Conservation (phyloP, 257 asterid species). For the Solanum appendiculatum region DNA sequence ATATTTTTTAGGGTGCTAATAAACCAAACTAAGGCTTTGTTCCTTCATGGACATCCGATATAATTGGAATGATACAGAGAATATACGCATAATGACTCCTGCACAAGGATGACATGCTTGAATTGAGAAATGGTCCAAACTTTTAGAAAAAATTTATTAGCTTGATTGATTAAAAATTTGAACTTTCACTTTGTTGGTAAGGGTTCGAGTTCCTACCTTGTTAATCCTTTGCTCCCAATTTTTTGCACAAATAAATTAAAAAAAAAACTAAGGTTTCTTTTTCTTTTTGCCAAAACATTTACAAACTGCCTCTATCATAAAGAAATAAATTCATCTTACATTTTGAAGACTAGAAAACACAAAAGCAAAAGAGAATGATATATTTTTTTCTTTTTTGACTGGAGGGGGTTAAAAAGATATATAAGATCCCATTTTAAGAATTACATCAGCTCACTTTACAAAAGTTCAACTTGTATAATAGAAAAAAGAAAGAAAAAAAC, state of each 20-base stretch:
- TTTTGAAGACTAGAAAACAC: not conserved
- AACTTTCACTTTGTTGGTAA: not conserved
- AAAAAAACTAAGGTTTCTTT: not conserved
- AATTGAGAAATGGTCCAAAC: not conserved
- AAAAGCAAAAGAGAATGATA: not conserved
- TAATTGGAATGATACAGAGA: not conserved
- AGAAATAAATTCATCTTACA: not conserved
- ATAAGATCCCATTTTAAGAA: not conserved
- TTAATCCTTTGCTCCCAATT: not conserved
- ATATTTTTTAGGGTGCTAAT: not conserved
- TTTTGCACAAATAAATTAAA: not conserved
- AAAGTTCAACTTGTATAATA: not conserved
- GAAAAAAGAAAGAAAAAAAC: not conserved
- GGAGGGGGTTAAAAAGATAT: not conserved
- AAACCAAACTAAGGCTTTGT: not conserved
- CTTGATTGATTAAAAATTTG: not conserved
- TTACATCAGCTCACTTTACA: not conserved
- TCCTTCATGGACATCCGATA: not conserved
- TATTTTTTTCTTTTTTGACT: not conserved
- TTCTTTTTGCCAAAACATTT: not conserved
- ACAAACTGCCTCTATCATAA: not conserved
- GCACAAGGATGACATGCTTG: not conserved
- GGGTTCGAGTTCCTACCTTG: not conserved
- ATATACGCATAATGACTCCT: not conserved
- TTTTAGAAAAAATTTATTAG: not conserved